Base-by-base conservation (phyloP, 768 basidiomycete genomes). In the Lactifluus piperatus region DNA sequence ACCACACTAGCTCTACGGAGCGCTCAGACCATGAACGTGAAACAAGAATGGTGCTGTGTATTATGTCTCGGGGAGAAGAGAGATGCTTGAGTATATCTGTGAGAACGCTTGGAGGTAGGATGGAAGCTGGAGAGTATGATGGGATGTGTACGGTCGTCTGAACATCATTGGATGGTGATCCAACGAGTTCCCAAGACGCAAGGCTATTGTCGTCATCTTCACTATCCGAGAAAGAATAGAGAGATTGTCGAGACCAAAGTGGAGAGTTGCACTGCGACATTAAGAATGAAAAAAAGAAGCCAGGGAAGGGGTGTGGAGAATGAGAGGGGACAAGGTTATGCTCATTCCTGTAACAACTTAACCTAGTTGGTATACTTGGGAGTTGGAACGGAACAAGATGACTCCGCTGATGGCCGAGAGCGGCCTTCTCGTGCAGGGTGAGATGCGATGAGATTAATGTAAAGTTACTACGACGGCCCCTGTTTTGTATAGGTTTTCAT, bases 11-110 rank as follows among this genome's bases (percentile, higher is more conserved):
- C 71, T 97, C 91, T 44, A 94, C 93, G 30, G 92, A 85, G 71
- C 93, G 95, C 69, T 94, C 87, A 77, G 92, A 97, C 94, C 95
- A 99, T 26, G 83, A 79, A 57, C 91, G 84, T 22, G 85, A 93
- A 27, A 97, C 94, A 56, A 86, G 83, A 59, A 94, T 78, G 41
- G 82, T 79, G 63, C 78, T 75, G 62, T 86, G 81, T 48, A 43
- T 18, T 39, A 97, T 79, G 71, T 95, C 90, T 60, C 79, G 77
- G 34, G 85, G 75, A 0, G 82, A 78, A 64, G 86, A 82, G 10
- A 99, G 78, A 66, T 93, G 82, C 64, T 86, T 89, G 66, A 99
- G 80, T 67, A 97, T 88, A 69, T 94, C 86, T 18, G 95, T 88
- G 68, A 97, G 84, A 39, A 98, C 81, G 71, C 97, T 94, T 57